A percentile compares a stretch with the other conserved stretches of the same genome.
Evolutionary conservation across 169 alveolate genomes (phyloP).

Genomic region (Eimeria necatrix): DNA sequence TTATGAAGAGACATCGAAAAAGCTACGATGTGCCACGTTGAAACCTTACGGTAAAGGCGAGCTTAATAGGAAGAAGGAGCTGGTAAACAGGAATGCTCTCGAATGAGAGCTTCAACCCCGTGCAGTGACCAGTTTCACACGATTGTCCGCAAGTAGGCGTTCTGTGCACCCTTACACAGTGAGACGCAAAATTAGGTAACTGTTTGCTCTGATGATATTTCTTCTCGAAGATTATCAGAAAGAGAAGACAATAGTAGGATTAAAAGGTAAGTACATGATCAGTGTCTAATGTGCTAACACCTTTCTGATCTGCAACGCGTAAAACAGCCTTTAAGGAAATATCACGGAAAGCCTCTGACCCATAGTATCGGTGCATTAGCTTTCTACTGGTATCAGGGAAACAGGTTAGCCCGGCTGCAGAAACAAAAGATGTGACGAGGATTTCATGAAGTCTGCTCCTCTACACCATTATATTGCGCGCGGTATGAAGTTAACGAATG

Average conservation of each 20-base stretch:
- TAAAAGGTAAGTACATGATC: not conserved
- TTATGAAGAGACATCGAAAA: too few species aligned
- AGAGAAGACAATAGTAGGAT: not conserved
- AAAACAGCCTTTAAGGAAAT: not conserved
- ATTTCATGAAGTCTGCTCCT: not conserved
- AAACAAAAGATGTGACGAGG: not conserved
- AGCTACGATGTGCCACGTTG: too few species aligned
- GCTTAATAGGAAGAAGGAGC: too few species aligned
- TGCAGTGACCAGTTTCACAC: too few species aligned
- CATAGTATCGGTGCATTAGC: constrained; percentile 28
- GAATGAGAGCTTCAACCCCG: too few species aligned
- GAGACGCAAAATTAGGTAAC: not conserved
- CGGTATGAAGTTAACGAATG: not conserved
- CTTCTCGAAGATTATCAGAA: not conserved
- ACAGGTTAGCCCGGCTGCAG: constrained; percentile 1
- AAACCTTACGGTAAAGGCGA: too few species aligned
- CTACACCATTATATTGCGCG: not conserved
- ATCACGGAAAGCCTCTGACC: constrained; percentile 1
- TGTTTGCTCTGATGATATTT: not conserved
- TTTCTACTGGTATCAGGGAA: constrained; percentile 23
- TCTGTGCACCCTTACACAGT: too few species aligned
- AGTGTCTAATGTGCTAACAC: not conserved
- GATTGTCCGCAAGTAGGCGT: too few species aligned
- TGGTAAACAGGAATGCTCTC: too few species aligned
- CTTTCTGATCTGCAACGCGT: not conserved